A percentile compares a stretch with the other conserved stretches of the same genome.
Evolutionary conservation across 176 grass and related monocot species (phyloP).

Genomic region (Carex parvula): DNA sequence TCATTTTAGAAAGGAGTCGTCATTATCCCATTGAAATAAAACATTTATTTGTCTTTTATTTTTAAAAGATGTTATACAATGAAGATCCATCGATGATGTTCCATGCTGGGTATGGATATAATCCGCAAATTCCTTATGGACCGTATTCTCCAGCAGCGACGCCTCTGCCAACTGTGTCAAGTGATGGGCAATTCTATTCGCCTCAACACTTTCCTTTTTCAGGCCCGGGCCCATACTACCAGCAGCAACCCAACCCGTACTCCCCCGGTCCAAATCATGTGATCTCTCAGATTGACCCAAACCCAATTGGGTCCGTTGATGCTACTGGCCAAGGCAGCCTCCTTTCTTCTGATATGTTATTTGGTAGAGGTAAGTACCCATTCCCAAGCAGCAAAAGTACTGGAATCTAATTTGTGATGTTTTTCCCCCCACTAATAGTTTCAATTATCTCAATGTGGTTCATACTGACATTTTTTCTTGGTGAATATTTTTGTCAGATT

Average conservation of each 20-base stretch:
- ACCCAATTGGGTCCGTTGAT: slow-evolving; percentile 10
- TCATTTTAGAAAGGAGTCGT: neutral
- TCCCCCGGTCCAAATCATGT: neutral
- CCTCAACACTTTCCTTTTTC: slow-evolving; percentile 94
- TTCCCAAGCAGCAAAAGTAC: neutral
- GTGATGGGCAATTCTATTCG: slow-evolving; percentile 84
- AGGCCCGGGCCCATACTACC: slow-evolving; percentile 82
- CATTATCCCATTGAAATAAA: neutral
- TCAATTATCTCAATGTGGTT: slow-evolving; percentile 23
- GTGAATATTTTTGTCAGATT: slow-evolving; percentile 53
- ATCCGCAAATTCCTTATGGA: slow-evolving; percentile 71
- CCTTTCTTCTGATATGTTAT: slow-evolving; percentile 23
- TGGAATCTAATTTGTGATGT: neutral
- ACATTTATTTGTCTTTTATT: neutral
- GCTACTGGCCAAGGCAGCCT: neutral
- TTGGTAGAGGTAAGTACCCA: slow-evolving; percentile 28
- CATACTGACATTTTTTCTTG: slow-evolving; percentile 24
- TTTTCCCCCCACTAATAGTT: neutral
- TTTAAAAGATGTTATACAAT: slow-evolving; percentile 70
- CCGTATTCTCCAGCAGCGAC: slow-evolving; percentile 83
- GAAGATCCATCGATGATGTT: slow-evolving; percentile 84
- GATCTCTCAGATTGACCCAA: slow-evolving; percentile 46
- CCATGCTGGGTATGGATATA: slow-evolving; percentile 88
- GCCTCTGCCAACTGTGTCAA: slow-evolving; percentile 62
- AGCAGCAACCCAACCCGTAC: slow-evolving; percentile 36